These are phyloP conservation scores for Mycena kentingensis DNA, from an alignment of 768 basidiomycete genomes.

Conservation along the genomic window DNA sequence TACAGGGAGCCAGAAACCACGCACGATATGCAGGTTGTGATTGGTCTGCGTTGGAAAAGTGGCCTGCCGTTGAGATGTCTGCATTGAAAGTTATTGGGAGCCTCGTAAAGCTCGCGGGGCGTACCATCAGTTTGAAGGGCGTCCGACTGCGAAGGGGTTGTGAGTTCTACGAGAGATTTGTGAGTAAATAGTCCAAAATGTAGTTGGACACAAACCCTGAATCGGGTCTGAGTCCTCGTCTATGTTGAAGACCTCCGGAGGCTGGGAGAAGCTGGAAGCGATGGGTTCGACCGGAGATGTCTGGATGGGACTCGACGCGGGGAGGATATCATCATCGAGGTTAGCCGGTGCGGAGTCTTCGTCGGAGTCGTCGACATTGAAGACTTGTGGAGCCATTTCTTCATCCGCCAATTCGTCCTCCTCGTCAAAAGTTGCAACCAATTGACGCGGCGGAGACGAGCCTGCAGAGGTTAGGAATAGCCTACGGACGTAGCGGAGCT, in stretches of 20 bases:
- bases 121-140: too few relatives aligned
- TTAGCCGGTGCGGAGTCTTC: not conserved
- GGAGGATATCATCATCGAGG: conserved; percentile 13
- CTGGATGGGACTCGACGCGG: conserved; percentile 11
- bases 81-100: too few relatives aligned
- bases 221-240: not conserved
- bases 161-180: too few relatives aligned
- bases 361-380: conserved; percentile 1
- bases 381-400: not conserved
- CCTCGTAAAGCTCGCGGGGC: too few relatives aligned
- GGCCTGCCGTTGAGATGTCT: too few relatives aligned
- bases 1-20: too few relatives aligned
- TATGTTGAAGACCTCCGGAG: conserved; percentile 21
- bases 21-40: too few relatives aligned
- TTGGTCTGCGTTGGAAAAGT: too few relatives aligned
- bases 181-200: too few relatives aligned
- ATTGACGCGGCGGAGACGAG: conserved; percentile 12
- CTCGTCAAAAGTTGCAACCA: conserved; percentile 8
- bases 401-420: conserved; percentile 16
- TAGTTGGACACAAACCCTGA: too few relatives aligned
- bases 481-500: not conserved
- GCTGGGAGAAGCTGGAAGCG: not conserved
- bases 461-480: not conserved
- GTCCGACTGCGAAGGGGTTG: too few relatives aligned
- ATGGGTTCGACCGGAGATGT: conserved; percentile 14